These are phyloP conservation scores for Rhodotorula taiwanensis DNA, from an alignment of 768 basidiomycete genomes.

Conservation along the genomic window DNA sequence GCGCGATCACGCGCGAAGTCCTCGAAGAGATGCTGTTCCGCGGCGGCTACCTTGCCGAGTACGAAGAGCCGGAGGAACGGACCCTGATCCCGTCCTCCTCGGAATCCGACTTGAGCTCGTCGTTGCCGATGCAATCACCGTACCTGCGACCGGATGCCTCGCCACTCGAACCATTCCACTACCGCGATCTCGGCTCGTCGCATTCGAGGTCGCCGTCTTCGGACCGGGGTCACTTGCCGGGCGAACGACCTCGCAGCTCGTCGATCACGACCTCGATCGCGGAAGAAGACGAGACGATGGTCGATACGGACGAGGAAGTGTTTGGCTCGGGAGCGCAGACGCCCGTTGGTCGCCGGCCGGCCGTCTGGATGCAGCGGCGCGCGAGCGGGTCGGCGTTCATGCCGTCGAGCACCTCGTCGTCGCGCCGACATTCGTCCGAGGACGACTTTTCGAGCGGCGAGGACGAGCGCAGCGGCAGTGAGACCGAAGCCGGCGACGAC, in stretches of 20 bases:
- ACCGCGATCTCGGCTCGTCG: constrained; percentile 25
- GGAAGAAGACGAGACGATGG: constrained; percentile 24
- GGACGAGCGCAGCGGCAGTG: background rate
- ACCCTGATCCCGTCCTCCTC: constrained; percentile 7
- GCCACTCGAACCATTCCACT: constrained; percentile 27
- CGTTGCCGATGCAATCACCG: background rate
- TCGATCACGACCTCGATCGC: constrained; percentile 23
- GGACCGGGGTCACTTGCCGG: background rate
- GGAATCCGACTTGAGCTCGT: constrained; percentile 12
- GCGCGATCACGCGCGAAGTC: constrained; percentile 70
- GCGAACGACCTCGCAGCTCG: constrained; percentile 2
- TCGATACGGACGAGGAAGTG: constrained; percentile 14
- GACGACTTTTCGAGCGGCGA: constrained; percentile 4
- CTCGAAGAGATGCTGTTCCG: constrained; percentile 85
- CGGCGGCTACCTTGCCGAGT: constrained; percentile 49
- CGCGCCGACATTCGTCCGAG: background rate
- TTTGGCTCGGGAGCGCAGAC: constrained; percentile 17
- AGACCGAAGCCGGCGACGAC: constrained; percentile 1
- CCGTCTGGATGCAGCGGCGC: background rate
- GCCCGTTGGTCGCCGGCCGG: constrained; percentile 9
- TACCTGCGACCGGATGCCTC: background rate
- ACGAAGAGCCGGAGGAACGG: constrained; percentile 31
- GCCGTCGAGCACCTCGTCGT: background rate
- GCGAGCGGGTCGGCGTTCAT: background rate
- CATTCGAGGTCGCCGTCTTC: constrained; percentile 24